phyloP scores from a whole-genome alignment of 805 yeast genomes.

The Starmerella asiatica region DNA sequence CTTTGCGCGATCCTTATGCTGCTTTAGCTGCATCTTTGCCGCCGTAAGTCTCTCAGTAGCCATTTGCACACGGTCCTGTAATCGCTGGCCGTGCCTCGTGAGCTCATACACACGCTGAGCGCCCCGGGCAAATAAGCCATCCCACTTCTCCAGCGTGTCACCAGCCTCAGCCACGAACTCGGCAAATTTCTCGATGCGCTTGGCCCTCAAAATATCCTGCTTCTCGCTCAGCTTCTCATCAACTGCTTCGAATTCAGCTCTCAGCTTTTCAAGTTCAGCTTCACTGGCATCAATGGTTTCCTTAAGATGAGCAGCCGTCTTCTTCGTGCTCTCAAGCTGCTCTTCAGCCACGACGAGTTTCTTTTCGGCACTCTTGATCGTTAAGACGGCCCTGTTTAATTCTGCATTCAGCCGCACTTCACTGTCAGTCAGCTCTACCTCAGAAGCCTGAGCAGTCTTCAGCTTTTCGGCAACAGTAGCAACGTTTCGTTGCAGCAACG shows the following conservation, averaged over 20 bases:
- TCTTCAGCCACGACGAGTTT: slow-evolving; percentile 6
- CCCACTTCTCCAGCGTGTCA: slow-evolving; percentile 16
- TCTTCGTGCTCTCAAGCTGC: slow-evolving; percentile 6
- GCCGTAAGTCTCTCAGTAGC: slow-evolving; percentile 48
- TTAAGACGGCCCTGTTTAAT: neutral
- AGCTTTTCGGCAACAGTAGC: slow-evolving; percentile 20
- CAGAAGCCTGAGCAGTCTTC: slow-evolving; percentile 22
- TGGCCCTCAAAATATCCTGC: neutral
- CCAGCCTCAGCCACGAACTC: slow-evolving; percentile 10
- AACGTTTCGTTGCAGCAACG: slow-evolving; percentile 14
- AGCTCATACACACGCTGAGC: slow-evolving; percentile 46
- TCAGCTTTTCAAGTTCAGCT: neutral
- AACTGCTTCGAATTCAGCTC: neutral
- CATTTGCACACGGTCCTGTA: slow-evolving; percentile 49
- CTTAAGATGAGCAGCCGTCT: slow-evolving; percentile 7
- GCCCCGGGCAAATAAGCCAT: slow-evolving; percentile 4
- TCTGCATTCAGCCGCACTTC: slow-evolving; percentile 11
- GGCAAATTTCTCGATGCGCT: slow-evolving; percentile 4
- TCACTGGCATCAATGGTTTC: neutral
- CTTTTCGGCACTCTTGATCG: slow-evolving; percentile 3
- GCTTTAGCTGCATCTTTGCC: slow-evolving; percentile 35
- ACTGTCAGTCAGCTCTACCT: slow-evolving; percentile 30
- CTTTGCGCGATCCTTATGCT: slow-evolving; percentile 12
- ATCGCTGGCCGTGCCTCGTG: slow-evolving; percentile 44
- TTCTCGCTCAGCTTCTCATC: neutral